Evolutionary conservation across 495 filamentous ascomycete species (phyloP).

Genomic region (Aspergillus campestris): DNA sequence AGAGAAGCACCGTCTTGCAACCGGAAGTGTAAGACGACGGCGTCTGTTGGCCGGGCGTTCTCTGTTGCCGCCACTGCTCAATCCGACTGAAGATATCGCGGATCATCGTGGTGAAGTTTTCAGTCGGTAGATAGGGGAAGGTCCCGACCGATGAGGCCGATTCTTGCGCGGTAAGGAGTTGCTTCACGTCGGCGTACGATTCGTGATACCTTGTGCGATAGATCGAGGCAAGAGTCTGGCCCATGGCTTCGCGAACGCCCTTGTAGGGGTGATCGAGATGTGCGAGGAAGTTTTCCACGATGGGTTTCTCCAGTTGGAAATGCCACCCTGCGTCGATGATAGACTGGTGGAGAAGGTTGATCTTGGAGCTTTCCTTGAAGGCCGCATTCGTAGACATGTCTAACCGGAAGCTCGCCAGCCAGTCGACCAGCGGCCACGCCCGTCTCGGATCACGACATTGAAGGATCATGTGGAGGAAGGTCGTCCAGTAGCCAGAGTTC

Average conservation of each 20-base stretch:
- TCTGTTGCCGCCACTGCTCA: conserved; percentile 78
- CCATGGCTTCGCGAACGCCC: conserved; percentile 89
- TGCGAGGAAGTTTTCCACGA: conserved; percentile 76
- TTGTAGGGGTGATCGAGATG: conserved; percentile 98
- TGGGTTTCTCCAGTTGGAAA: conserved; percentile 86
- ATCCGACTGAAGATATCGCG: conserved; percentile 70
- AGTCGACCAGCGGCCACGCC: conserved; percentile 76
- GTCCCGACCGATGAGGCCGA: conserved; percentile 72
- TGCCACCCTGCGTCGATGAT: conserved; percentile 91
- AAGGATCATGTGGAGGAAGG: conserved; percentile 79
- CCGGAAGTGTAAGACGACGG: conserved; percentile 92
- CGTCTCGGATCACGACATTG: conserved; percentile 80
- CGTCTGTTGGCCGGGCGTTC: conserved; percentile 81
- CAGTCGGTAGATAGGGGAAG: conserved; percentile 69
- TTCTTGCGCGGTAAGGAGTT: conserved; percentile 70
- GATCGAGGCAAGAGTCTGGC: conserved; percentile 75
- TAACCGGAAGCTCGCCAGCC: conserved; percentile 74
- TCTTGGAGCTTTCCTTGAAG: conserved; percentile 97
- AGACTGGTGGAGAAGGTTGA: conserved; percentile 81
- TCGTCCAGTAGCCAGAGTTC: conserved; percentile 89
- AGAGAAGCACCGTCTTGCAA: conserved; percentile 89
- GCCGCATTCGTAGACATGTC: conserved; percentile 95
- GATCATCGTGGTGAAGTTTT: conserved; percentile 66
- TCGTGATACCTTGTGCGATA: conserved; percentile 89
- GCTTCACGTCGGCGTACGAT: conserved; percentile 69